phyloP scores from a whole-genome alignment of 495 filamentous ascomycete genomes.

The Xylaria sp. region DNA sequence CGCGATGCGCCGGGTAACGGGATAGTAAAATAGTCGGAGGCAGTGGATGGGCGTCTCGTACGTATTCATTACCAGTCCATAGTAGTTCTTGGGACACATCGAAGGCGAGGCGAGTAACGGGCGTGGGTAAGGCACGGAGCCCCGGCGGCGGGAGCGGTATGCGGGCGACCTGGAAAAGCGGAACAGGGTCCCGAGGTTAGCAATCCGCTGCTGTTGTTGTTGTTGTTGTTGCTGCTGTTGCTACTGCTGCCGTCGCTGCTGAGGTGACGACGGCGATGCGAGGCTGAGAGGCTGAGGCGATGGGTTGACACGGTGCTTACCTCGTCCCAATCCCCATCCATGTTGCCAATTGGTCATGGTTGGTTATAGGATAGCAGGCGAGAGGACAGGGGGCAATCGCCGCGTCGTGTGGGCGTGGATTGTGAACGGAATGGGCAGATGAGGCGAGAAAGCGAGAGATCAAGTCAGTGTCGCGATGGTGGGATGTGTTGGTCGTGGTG shows the following conservation, averaged over 20 bases:
- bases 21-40: neutral
- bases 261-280: no score
- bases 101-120: constrained; percentile 78
- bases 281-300: neutral
- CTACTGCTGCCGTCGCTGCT: no score
- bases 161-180: constrained; percentile 66
- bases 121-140: constrained; percentile 66
- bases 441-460: neutral
- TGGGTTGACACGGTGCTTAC: constrained; percentile 41
- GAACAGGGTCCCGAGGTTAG: constrained; percentile 23
- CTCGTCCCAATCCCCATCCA: constrained; percentile 72
- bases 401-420: constrained; percentile 1
- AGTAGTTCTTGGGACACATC: constrained; percentile 87
- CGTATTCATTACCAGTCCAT: constrained; percentile 91
- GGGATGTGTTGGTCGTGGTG: neutral
- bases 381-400: neutral
- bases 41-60: constrained; percentile 49
- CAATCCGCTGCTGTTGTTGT: constrained; percentile 15
- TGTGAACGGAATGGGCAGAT: neutral
- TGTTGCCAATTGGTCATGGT: constrained; percentile 44
- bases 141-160: constrained; percentile 72
- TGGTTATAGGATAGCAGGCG: constrained; percentile 16
- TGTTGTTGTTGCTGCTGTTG: no score
- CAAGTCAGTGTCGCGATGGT: neutral
- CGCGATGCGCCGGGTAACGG: neutral